These are phyloP conservation scores for Phialophora chinensis DNA, from an alignment of 2,329 filamentous ascomycete species.

Conservation along the genomic window DNA sequence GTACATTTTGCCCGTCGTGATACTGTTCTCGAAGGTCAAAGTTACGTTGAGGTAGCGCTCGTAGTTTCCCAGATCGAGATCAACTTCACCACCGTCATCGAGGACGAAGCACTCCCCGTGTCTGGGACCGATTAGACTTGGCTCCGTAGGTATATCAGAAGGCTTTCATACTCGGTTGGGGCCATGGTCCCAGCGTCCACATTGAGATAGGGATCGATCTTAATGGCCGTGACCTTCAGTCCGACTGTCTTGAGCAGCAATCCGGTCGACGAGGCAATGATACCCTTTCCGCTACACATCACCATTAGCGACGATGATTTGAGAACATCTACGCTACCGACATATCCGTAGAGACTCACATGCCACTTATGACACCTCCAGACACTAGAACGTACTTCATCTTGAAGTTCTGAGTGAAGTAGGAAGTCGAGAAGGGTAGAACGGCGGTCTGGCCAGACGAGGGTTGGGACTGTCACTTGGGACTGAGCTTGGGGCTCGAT, in stretches of 20 bases:
- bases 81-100: conserved; percentile 78
- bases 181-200: conserved; percentile 77
- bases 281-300: conserved; percentile 58
- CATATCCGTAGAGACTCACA: conserved; percentile 37
- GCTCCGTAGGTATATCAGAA: background rate
- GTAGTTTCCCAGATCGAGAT: conserved; percentile 77
- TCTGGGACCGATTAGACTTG: conserved; percentile 49
- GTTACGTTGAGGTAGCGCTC: conserved; percentile 82
- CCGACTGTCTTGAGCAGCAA: conserved; percentile 80
- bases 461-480: background rate
- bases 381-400: conserved; percentile 86
- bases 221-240: conserved; percentile 73
- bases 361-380: conserved; percentile 64
- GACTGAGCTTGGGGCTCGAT: background rate
- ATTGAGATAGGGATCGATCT: conserved; percentile 78
- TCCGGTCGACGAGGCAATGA: conserved; percentile 74
- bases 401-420: conserved; percentile 10
- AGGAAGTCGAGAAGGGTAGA: background rate
- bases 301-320: background rate
- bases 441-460: background rate
- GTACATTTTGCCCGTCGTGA: conserved; percentile 97
- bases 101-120: conserved; percentile 92
- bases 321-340: background rate
- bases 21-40: conserved; percentile 86
- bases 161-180: conserved; percentile 62